These are phyloP conservation scores for Aeschynomene evenia DNA, from an alignment of 306 rosid species.

Conservation along the genomic window DNA sequence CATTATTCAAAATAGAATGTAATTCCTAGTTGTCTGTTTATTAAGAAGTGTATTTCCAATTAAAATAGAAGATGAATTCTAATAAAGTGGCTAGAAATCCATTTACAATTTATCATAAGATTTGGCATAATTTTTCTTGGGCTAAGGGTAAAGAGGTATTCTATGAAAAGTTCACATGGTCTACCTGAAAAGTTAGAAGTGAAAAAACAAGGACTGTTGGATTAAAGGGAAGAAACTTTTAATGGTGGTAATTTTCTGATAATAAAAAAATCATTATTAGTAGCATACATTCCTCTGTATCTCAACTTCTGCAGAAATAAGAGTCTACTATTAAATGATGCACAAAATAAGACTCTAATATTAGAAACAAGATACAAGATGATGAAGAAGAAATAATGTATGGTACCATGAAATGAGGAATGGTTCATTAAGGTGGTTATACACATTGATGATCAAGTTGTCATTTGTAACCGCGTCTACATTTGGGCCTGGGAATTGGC, in stretches of 20 bases:
- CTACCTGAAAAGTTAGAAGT: not conserved
- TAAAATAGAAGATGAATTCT: too few relatives aligned
- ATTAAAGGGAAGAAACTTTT: not conserved
- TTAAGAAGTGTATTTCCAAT: too few relatives aligned
- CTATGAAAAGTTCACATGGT: not conserved
- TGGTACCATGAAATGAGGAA: conserved; percentile 64
- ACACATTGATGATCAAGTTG: conserved; percentile 60
- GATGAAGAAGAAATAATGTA: not conserved
- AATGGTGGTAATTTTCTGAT: not conserved
- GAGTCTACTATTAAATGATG: not conserved
- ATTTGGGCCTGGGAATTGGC: conserved; percentile 73
- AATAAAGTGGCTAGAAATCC: too few relatives aligned
- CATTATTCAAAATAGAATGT: too few relatives aligned
- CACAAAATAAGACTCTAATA: not conserved
- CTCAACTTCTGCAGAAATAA: not conserved
- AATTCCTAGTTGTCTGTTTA: too few relatives aligned
- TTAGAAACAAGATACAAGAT: not conserved
- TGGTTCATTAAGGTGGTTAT: conserved; percentile 58
- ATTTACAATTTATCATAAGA: too few relatives aligned
- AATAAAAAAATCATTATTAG: not conserved
- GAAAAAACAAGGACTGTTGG: not conserved
- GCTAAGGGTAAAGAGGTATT: not conserved
- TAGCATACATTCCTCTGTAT: not conserved
- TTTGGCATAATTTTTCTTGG: too few relatives aligned
- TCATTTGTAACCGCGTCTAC: conserved; percentile 71